phyloP scores from a whole-genome alignment of 495 filamentous ascomycete species.

The Penicillium subrubescens region DNA sequence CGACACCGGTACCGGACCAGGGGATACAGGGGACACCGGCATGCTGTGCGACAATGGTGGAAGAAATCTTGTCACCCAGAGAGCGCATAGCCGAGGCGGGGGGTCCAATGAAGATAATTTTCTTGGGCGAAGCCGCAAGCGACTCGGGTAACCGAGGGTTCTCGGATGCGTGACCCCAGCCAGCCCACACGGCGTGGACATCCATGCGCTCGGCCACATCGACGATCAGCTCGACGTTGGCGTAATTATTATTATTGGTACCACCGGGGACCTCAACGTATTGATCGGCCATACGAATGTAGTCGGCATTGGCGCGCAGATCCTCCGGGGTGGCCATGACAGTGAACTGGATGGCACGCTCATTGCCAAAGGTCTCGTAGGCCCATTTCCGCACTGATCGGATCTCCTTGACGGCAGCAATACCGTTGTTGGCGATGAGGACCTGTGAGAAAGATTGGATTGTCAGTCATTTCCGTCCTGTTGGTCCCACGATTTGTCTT shows the following conservation, averaged over 20 bases:
- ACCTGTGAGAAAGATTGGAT: constrained; percentile 52
- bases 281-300: constrained; percentile 99
- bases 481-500: background rate
- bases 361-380: constrained; percentile 98
- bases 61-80: constrained; percentile 98
- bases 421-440: constrained; percentile 99
- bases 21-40: constrained; percentile 97
- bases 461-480: background rate
- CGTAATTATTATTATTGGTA: constrained; percentile 99
- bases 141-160: constrained; percentile 97
- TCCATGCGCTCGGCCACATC: constrained; percentile 99
- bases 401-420: constrained; percentile 99
- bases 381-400: constrained; percentile 99
- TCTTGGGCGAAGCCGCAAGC: constrained; percentile 91
- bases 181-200: constrained; percentile 98
- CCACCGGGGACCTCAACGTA: constrained; percentile 98
- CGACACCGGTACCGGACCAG: constrained; percentile 94
- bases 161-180: constrained; percentile 99
- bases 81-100: constrained; percentile 98
- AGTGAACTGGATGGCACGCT: constrained; percentile 97
- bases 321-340: constrained; percentile 99
- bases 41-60: constrained; percentile 98
- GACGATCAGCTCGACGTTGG: constrained; percentile 98
- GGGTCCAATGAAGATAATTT: constrained; percentile 98
- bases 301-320: constrained; percentile 95